Percentiles rank a stretch among this genome's conserved stretches.
Evolutionary conservation across 2,329 filamentous ascomycete genomes (phyloP).

Genomic region (Colletotrichum cordylinicola): DNA sequence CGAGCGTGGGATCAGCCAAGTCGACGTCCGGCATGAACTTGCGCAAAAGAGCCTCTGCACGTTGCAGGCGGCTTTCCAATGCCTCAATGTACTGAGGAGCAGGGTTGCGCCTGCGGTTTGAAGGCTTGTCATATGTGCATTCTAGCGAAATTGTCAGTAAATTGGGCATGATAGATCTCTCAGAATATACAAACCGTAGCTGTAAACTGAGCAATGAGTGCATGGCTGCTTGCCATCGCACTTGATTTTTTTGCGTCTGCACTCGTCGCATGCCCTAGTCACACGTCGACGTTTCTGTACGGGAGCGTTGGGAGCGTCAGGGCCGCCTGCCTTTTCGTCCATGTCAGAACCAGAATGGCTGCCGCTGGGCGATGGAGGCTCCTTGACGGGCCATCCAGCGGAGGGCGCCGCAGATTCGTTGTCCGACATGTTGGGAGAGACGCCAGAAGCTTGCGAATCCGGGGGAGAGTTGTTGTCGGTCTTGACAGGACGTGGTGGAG

Average conservation of each 20-base stretch:
- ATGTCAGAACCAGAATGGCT: constrained; percentile 50
- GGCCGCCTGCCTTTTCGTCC: constrained; percentile 35
- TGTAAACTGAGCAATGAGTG: constrained; percentile 97
- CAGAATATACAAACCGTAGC: constrained; percentile 76
- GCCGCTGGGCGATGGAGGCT: constrained; percentile 45
- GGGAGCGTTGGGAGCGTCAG: constrained; percentile 53
- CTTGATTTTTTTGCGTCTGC: constrained; percentile 85
- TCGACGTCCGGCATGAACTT: constrained; percentile 85
- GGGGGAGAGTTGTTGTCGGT: constrained; percentile 18
- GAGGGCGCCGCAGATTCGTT: constrained; percentile 45
- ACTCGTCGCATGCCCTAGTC: constrained; percentile 83
- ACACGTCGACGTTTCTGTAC: constrained; percentile 80
- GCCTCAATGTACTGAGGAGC: constrained; percentile 93
- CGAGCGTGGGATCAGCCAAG: constrained; percentile 83
- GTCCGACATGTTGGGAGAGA: constrained; percentile 46
- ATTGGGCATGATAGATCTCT: background rate
- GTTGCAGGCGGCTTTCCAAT: constrained; percentile 81
- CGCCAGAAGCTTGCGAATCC: constrained; percentile 20
- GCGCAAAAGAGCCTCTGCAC: constrained; percentile 80
- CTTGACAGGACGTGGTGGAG: constrained; percentile 20
- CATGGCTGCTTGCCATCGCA: constrained; percentile 88
- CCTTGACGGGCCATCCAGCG: constrained; percentile 37
- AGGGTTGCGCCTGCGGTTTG: constrained; percentile 87
- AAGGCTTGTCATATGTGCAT: constrained; percentile 95
- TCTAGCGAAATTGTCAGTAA: constrained; percentile 58